Percentiles rank a stretch among this genome's conserved stretches.
Conservation (phyloP, 495 filamentous ascomycete genomes). For the Aspergillus carlsbadensis region DNA sequence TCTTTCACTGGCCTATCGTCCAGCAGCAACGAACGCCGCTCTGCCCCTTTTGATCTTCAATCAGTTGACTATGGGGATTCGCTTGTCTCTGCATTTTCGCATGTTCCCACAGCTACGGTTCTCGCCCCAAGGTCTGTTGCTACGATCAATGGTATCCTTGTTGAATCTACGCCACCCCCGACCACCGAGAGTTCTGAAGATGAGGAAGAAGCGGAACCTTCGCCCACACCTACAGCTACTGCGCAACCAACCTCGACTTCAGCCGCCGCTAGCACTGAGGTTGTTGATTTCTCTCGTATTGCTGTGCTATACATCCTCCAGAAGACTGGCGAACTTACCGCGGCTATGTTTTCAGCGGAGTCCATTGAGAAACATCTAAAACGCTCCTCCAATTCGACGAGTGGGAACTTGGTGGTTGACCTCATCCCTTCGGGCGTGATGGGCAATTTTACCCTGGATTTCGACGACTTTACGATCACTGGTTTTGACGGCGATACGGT, state of each 20-base stretch:
- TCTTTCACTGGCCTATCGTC: constrained; percentile 62
- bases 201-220: constrained; percentile 10
- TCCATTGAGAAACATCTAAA: constrained; percentile 37
- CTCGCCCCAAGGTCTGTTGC: constrained; percentile 31
- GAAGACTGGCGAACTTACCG: constrained; percentile 41
- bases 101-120: constrained; percentile 23
- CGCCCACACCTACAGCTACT: constrained; percentile 21
- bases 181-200: constrained; percentile 11
- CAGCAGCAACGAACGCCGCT: constrained; percentile 29
- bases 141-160: constrained; percentile 47
- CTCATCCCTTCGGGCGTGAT: constrained; percentile 20
- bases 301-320: constrained; percentile 52
- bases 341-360: constrained; percentile 33
- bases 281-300: constrained; percentile 48
- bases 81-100: constrained; percentile 6
- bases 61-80: constrained; percentile 1
- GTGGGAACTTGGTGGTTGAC: constrained; percentile 14
- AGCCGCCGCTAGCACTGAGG: constrained; percentile 18
- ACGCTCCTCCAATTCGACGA: constrained; percentile 17
- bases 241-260: constrained; percentile 16
- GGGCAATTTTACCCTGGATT: constrained; percentile 41
- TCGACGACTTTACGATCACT: constrained; percentile 42
- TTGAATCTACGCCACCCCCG: constrained; percentile 25
- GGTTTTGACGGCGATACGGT: constrained; percentile 40
- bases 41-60: constrained; percentile 5